Conservation (phyloP, 768 basidiomycete genomes). For the Floccularia luteovirens region DNA sequence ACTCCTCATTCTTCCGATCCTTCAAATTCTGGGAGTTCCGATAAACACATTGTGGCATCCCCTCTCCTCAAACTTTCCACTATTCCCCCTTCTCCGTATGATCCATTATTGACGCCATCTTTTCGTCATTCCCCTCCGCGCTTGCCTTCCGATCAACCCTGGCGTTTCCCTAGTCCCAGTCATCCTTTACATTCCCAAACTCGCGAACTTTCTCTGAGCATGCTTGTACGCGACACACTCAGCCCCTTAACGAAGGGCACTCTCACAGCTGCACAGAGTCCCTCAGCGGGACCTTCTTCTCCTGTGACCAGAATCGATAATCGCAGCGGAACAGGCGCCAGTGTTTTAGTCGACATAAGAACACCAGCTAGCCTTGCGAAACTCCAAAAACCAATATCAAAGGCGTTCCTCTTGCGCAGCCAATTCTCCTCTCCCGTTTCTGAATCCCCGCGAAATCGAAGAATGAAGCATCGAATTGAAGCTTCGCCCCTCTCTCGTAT, state of each 20-base stretch:
- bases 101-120: conserved; percentile 66
- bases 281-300: conserved; percentile 23
- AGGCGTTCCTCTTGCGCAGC: conserved; percentile 5
- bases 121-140: conserved; percentile 74
- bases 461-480: conserved; percentile 23
- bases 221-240: conserved; percentile 46
- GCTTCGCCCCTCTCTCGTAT: conserved; percentile 42
- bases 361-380: conserved; percentile 9
- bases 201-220: conserved; percentile 57
- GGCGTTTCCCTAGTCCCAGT: conserved; percentile 75
- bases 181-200: conserved; percentile 65
- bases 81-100: conserved; percentile 66
- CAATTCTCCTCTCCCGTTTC: conserved; percentile 22
- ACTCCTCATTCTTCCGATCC: conserved; percentile 22
- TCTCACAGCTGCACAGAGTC: conserved; percentile 18
- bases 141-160: conserved; percentile 72
- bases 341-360: conserved; percentile 5
- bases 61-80: conserved; percentile 20
- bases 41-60: conserved; percentile 14
- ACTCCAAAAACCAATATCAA: not conserved
- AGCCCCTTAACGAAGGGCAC: conserved; percentile 37
- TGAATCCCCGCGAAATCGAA: conserved; percentile 26
- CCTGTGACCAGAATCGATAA: conserved; percentile 20
- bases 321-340: not conserved
- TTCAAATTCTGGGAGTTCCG: conserved; percentile 18